Evolutionary conservation across 805 yeast genomes (phyloP), one percentile per base, ranked within the genome.

Genomic region (Nakazawaea peltata): DNA sequence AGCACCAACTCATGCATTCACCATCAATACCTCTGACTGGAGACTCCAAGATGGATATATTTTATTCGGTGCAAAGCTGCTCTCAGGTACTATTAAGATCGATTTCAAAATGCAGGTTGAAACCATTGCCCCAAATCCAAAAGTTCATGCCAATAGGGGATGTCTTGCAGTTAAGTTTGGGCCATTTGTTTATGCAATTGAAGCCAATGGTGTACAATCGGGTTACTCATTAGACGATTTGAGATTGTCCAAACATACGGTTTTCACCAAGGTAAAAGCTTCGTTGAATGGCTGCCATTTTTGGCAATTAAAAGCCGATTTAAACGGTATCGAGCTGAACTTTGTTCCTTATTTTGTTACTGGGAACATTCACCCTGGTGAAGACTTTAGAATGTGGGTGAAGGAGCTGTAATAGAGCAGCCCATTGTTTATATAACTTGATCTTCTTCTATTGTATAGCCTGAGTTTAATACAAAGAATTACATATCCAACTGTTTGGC

Each of bases 311-410:
- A 34, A 29, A 7, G 37, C 48, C 4, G 14, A 15, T 1, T 13
- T 37, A 13, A 25, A 39, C 18, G 49, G 41, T 9, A 16, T 27
- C 4, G 19, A 22, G 12, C 34, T 33, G 2, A 40, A 26, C 3
- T 40, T 47, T 19, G 48, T 47, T 26, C 51, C 51, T 2, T 45
- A 47, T 27, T 47, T 47, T 19, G 44, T 39, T 2, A 42, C 47
- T 2, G 51, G 51, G 10, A 47, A 47, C 41, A 43, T 33, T 7
- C 28, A 33, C 19, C 51, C 51, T 11, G 51, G 49, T 5, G 51
- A 47, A 32, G 47, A 47, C 27, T 47, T 47, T 30, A 37, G 47
- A 31, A 28, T 47, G 2, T 47, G 51, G 51, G 35, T 46, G 21
- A 29, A 31, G 19, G 29, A 27, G 19, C 4, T 9, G 23, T 21